Conservation (phyloP, 164 flowering plant genomes). For the Cinnamomum chago region DNA sequence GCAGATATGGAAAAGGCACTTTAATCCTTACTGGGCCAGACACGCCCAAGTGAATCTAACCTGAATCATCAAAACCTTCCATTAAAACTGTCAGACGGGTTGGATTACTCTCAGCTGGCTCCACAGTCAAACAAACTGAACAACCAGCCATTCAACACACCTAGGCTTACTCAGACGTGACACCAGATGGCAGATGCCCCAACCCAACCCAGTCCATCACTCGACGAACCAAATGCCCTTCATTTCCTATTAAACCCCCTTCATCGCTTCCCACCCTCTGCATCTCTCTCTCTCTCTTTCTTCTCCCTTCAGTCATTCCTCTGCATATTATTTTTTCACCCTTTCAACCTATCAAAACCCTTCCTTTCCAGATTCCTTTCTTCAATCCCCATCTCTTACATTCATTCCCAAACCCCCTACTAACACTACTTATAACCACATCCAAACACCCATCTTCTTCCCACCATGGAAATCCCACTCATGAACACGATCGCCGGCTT, state of each 20-base stretch:
- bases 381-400: neutral
- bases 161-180: neutral
- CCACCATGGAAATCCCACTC: slow-evolving; percentile 52
- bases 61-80: no score
- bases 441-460: neutral
- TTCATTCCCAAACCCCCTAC: neutral
- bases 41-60: no score
- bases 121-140: neutral
- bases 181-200: neutral
- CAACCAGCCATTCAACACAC: neutral
- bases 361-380: neutral
- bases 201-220: neutral
- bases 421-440: neutral
- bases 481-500: slow-evolving; percentile 44
- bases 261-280: neutral
- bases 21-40: no score
- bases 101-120: neutral
- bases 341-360: neutral
- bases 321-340: neutral
- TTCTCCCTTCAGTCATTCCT: neutral
- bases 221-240: neutral
- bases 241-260: neutral
- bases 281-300: neutral
- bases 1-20: no score
- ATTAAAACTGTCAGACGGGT: no score